Conservation (phyloP, 108 stramenopile genomes). For the Poteriospumella lacustris region DNA sequence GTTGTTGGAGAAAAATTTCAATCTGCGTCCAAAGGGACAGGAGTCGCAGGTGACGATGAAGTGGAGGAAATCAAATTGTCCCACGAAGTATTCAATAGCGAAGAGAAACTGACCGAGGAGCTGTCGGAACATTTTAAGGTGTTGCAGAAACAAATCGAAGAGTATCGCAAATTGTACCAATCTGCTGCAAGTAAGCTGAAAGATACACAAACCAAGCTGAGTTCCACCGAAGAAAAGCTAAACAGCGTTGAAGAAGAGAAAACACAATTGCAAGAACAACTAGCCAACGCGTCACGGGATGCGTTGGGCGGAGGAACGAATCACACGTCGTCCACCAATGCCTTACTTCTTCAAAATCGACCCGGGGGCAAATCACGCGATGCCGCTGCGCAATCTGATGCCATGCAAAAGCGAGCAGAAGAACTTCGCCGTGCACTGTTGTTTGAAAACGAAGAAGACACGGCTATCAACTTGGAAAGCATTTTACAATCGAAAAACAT, state of each 20-base stretch:
- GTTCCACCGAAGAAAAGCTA: neutral
- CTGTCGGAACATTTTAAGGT: neutral
- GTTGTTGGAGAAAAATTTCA: too few relatives aligned
- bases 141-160: neutral
- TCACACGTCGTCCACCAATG: too few relatives aligned
- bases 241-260: neutral
- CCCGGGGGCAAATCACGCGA: too few relatives aligned
- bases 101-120: neutral
- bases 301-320: too few relatives aligned
- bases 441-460: neutral
- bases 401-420: neutral
- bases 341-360: too few relatives aligned
- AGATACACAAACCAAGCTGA: neutral
- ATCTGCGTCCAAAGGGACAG: too few relatives aligned
- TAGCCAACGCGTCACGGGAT: too few relatives aligned
- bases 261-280: neutral
- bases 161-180: neutral
- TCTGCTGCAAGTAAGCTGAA: neutral
- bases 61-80: neutral
- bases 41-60: neutral
- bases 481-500: neutral
- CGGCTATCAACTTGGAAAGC: neutral
- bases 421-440: neutral
- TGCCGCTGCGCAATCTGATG: too few relatives aligned
- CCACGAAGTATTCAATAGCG: neutral